Evolutionary conservation across 331 rosid species (phyloP).

Genomic region (Dryas integrifolia): DNA sequence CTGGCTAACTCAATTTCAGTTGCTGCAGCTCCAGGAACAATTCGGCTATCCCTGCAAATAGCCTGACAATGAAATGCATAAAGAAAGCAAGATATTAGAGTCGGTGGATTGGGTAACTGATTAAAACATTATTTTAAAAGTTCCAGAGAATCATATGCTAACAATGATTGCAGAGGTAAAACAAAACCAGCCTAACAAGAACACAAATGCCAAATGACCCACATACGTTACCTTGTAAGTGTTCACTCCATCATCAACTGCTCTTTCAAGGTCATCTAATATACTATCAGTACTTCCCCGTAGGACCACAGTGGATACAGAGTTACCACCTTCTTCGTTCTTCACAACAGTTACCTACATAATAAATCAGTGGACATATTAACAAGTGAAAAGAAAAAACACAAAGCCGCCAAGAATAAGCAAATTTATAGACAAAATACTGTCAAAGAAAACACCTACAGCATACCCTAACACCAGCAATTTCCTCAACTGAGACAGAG

Average conservation of each 20-base stretch:
- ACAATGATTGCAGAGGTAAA: neutral
- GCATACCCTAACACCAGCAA: conserved; percentile 89
- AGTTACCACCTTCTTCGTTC: conserved; percentile 90
- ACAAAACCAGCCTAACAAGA: conserved; percentile 18
- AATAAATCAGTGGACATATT: conserved; percentile 26
- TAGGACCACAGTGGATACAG: conserved; percentile 68
- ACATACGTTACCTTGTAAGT: conserved; percentile 77
- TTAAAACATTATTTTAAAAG: conserved; percentile 1
- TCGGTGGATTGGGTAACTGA: neutral
- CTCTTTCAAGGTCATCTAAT: conserved; percentile 87
- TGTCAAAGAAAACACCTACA: conserved; percentile 14
- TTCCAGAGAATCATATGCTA: neutral
- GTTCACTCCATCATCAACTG: conserved; percentile 93
- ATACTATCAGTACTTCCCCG: conserved; percentile 89
- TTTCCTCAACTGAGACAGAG: conserved; percentile 81
- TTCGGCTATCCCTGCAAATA: conserved; percentile 89
- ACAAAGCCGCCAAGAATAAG: conserved; percentile 49
- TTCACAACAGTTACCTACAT: conserved; percentile 72
- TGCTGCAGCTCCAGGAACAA: conserved; percentile 90
- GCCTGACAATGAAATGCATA: conserved; percentile 50
- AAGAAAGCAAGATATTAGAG: neutral
- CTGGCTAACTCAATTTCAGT: conserved; percentile 86
- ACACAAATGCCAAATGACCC: conserved; percentile 18
- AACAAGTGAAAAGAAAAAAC: conserved; percentile 19
- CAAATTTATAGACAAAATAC: conserved; percentile 7